These are phyloP conservation scores for Nicotiana undulata DNA, from an alignment of 257 asterid species.

Conservation along the genomic window DNA sequence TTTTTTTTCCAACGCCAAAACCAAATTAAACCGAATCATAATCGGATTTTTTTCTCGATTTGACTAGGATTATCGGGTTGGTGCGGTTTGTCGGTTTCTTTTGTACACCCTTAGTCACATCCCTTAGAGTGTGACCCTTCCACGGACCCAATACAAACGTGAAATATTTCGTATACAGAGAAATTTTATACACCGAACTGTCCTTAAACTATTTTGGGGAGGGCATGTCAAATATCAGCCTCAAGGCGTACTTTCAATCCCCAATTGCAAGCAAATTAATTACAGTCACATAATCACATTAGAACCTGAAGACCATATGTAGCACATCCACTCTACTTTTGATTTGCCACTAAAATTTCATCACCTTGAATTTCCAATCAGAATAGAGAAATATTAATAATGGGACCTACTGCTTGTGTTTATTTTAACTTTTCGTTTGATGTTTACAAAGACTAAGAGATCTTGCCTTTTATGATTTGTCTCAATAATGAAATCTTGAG, in stretches of 20 bases:
- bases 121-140: fast-evolving
- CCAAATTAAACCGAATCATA: too few relatives aligned
- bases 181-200: too few relatives aligned
- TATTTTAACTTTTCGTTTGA: neutral
- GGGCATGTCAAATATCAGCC: neutral
- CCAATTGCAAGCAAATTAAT: neutral
- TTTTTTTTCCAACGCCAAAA: too few relatives aligned
- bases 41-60: too few relatives aligned
- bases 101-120: too few relatives aligned
- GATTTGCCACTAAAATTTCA: neutral
- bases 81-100: too few relatives aligned
- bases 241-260: neutral
- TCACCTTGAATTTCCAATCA: neutral
- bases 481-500: neutral
- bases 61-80: too few relatives aligned
- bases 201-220: neutral
- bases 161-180: too few relatives aligned
- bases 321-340: neutral
- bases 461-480: neutral
- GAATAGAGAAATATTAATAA: neutral
- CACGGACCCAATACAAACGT: fast-evolving
- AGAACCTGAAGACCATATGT: neutral
- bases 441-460: neutral
- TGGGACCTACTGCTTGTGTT: neutral
- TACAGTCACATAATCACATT: neutral